Base-by-base conservation (phyloP, 2,329 filamentous ascomycete species). In the Cladophialophora immunda region DNA sequence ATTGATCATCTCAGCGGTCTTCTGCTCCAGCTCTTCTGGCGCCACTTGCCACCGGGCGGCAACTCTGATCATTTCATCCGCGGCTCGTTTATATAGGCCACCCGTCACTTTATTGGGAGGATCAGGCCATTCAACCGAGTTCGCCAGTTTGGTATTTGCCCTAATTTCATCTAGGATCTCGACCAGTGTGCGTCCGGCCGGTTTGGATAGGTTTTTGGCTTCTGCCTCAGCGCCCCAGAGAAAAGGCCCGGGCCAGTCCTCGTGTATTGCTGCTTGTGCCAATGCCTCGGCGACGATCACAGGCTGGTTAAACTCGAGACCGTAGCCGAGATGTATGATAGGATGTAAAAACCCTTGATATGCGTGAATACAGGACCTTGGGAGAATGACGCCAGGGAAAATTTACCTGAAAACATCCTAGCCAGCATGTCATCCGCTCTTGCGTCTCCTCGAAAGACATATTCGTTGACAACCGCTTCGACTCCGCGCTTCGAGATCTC, bases 241-340 rank as follows among this genome's bases (percentile, higher is more conserved):
- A 55, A 66, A 71, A 8, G 36, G 22, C 2, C 8, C 52, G 17
- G 62, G 47, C 36, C 38, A 65, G 25, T 55, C n/a, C n/a, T 81
- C 77, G 74, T 94, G 91, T 2, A 90, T 86, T 8, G 89, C 86
- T 0, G 90, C 84, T 79, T 93, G 89, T 1, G 92, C 91, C 8
- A 96, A 84, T 1, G 83, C 92, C 78, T 93, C 87, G 7, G 92
- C 91, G 25, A 96, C 84, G 67, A 95, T 87, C 36, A 88, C 89
- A 1, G 91, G 91, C 75, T 94, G 91, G 3, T 82, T 72, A 81
- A 92, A 94, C 75, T 95, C 92, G 45, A 95, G 76, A 11, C 91
- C 92, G 74, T 92, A 93, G 66, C 92, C 90, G 22, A 94, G 83
- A 76, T 95, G 91, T 68, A 95, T 92, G 27, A 94, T 80, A 4